Base-by-base conservation (phyloP, 352 stramenopile species). In the Paralagenidium karlingii region DNA sequence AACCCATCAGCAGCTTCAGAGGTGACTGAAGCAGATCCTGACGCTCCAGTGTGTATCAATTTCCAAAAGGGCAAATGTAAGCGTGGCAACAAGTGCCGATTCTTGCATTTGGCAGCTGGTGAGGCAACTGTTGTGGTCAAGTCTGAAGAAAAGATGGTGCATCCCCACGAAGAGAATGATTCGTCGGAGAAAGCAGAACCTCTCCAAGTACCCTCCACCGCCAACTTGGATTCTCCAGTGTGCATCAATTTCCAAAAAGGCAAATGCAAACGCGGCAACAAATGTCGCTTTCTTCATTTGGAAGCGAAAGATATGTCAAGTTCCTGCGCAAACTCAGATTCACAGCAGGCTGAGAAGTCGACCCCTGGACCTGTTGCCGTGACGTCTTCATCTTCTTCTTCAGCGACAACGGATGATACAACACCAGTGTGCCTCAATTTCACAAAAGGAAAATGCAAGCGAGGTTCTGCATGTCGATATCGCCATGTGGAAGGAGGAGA, bases 21-120 rank as follows among this genome's bases (percentile, higher is more conserved):
- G 8, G 37, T 52, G 37, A 61, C 46, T 5, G 53, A 68, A 12
- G 55, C 55, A 0, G 51, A 43, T 15, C 49, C 47, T n/a, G 65
- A 82, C 41, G 66, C 68, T 7, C 64, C 67, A 0, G 53, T 82
- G 49, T 83, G 69, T 40, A 81, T 81, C 36, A 80, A 74, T 46
- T 82, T 78, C 45, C 67, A 75, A 38, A 81, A 79, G 38, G 69
- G 69, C 25, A 80, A 79, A 44, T 84, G 67, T 47, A 82, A 81
- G 55, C 69, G 69, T 30, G 69, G 69, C 0, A 34, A 48, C 13
- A 49, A 44, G 1, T 83, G 69, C 41, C 70, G 69, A 31, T 83
- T 80, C 38, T 64, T 66, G 27, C 69, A 81, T 47, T 47, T 80
- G 40, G 40, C 46, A 18, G 62, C 33, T 12, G 45, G 31, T 15